A percentile compares a stretch with the other conserved stretches of the same genome.
phyloP scores from a whole-genome alignment of 805 yeast species.

The Starmerella sp. region DNA sequence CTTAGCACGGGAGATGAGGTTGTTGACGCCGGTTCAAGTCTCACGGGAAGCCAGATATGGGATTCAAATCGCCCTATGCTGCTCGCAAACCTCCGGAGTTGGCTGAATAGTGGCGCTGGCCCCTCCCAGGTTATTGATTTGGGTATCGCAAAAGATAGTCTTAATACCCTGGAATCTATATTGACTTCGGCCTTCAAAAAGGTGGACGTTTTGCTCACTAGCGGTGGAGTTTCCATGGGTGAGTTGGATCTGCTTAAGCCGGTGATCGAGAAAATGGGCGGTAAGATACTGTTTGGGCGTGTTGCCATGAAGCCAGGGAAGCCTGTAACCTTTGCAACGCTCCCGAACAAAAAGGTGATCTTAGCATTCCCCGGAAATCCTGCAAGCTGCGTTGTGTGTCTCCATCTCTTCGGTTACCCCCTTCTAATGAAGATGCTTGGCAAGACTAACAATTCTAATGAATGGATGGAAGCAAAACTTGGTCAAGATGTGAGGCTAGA shows the following conservation, averaged over 20 bases:
- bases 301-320: slow-evolving; percentile 53
- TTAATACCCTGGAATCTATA: slow-evolving; percentile 23
- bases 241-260: slow-evolving; percentile 44
- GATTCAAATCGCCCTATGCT: slow-evolving; percentile 43
- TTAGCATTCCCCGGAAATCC: slow-evolving; percentile 50
- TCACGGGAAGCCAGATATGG: slow-evolving; percentile 36
- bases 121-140: slow-evolving; percentile 36
- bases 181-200: slow-evolving; percentile 26
- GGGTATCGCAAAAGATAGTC: slow-evolving; percentile 40
- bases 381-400: slow-evolving; percentile 42
- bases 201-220: slow-evolving; percentile 38
- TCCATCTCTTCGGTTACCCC: slow-evolving; percentile 36
- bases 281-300: slow-evolving; percentile 42
- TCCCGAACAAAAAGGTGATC: slow-evolving; percentile 28
- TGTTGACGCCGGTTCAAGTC: slow-evolving; percentile 28
- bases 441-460: slow-evolving; percentile 27
- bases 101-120: slow-evolving; percentile 11
- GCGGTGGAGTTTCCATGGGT: slow-evolving; percentile 54
- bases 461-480: slow-evolving; percentile 32
- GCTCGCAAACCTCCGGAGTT: slow-evolving; percentile 29
- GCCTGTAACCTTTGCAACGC: slow-evolving; percentile 46
- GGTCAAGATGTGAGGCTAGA: slow-evolving; percentile 32
- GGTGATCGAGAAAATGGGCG: slow-evolving; percentile 36
- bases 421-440: slow-evolving; percentile 35
- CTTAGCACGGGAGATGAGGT: slow-evolving; percentile 45